Percentiles rank a stretch among this genome's conserved stretches.
These are phyloP conservation scores for Heritiera littoralis DNA, from an alignment of 345 rosid genomes.

Conservation along the genomic window DNA sequence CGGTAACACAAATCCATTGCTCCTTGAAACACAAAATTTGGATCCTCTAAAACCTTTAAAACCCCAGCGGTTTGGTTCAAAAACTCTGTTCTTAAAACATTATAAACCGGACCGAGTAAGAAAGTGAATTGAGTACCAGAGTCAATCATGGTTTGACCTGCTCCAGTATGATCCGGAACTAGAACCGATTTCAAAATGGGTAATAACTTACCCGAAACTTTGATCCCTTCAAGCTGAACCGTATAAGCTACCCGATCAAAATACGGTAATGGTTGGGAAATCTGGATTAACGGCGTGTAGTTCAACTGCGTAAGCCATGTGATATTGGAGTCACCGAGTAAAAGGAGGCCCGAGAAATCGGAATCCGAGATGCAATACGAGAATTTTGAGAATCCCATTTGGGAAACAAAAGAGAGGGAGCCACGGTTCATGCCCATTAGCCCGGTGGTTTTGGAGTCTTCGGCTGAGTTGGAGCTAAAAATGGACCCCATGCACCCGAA, in stretches of 20 bases:
- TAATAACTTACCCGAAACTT: slow-evolving; percentile 53
- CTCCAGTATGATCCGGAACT: slow-evolving; percentile 85
- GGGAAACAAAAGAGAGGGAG: slow-evolving; percentile 72
- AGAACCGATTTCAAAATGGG: slow-evolving; percentile 58
- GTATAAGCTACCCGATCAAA: slow-evolving; percentile 88
- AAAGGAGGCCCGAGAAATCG: slow-evolving; percentile 64
- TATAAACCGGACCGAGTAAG: slow-evolving; percentile 79
- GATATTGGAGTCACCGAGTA: slow-evolving; percentile 79
- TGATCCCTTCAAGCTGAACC: slow-evolving; percentile 79
- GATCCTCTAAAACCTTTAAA: slow-evolving; percentile 56
- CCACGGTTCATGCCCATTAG: slow-evolving; percentile 91
- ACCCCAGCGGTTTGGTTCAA: slow-evolving; percentile 54
- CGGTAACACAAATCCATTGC: slow-evolving; percentile 41
- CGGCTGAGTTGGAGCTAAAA: slow-evolving; percentile 63
- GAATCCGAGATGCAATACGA: slow-evolving; percentile 79
- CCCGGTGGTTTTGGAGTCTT: slow-evolving; percentile 66
- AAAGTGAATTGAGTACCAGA: slow-evolving; percentile 89
- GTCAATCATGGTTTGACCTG: slow-evolving; percentile 93
- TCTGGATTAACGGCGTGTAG: slow-evolving; percentile 71
- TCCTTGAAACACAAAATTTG: slow-evolving; percentile 53
- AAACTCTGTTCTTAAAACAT: slow-evolving; percentile 58
- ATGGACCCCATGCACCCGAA: slow-evolving; percentile 83
- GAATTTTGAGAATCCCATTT: slow-evolving; percentile 73
- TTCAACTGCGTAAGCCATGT: slow-evolving; percentile 54
- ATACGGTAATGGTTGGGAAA: slow-evolving; percentile 67